These are phyloP conservation scores for Sphagnurus paluster DNA, from an alignment of 1,284 basidiomycete genomes.

Conservation along the genomic window DNA sequence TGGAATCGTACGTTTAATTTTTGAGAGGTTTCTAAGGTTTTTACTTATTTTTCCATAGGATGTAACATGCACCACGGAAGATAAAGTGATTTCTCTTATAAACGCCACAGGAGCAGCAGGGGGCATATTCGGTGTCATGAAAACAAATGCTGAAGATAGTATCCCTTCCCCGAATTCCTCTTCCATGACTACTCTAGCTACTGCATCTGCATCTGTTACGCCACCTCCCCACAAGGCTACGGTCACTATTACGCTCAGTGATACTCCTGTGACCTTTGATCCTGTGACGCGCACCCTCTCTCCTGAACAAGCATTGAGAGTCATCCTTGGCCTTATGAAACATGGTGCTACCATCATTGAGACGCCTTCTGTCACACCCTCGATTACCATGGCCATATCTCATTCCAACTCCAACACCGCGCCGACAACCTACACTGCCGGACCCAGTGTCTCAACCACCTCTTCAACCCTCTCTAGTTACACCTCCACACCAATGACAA, in stretches of 20 bases:
- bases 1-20: slow-evolving; percentile 42
- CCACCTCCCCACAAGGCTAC: slow-evolving; percentile 23
- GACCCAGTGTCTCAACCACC: too few relatives aligned
- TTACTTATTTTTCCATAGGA: slow-evolving; percentile 27
- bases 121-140: slow-evolving; percentile 34
- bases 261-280: slow-evolving; percentile 25
- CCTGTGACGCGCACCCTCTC: slow-evolving; percentile 43
- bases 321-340: slow-evolving; percentile 38
- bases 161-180: not conserved
- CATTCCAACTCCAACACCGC: slow-evolving; percentile 7
- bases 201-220: slow-evolving; percentile 4
- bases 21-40: not conserved
- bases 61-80: slow-evolving; percentile 46
- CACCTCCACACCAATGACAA: not conserved
- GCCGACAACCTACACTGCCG: too few relatives aligned
- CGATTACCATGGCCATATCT: slow-evolving; percentile 7
- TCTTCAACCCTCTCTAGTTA: not conserved
- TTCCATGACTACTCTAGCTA: slow-evolving; percentile 4
- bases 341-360: slow-evolving; percentile 24
- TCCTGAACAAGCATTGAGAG: slow-evolving; percentile 40
- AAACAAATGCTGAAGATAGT: slow-evolving; percentile 1
- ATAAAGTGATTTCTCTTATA: slow-evolving; percentile 42
- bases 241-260: slow-evolving; percentile 33
- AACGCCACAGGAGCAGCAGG: slow-evolving; percentile 43
- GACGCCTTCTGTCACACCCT: slow-evolving; percentile 15